These are phyloP conservation scores for Polychytrium aggregatum DNA, from an alignment of 192 early-diverging fungal species.

Conservation along the genomic window DNA sequence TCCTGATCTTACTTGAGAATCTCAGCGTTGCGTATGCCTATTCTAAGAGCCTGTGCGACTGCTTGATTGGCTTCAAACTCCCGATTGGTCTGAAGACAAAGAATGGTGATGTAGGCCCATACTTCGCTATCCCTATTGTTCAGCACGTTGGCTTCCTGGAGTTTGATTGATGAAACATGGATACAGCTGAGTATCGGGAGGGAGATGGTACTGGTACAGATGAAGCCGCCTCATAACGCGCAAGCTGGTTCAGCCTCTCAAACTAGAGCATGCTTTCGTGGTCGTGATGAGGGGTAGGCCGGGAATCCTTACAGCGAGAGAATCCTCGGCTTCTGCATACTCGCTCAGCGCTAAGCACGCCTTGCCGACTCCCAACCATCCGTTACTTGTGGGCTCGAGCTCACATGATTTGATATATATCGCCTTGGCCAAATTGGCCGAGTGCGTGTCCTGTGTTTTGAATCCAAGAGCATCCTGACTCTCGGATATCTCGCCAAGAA, in stretches of 20 bases:
- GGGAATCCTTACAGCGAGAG: slow-evolving; percentile 28
- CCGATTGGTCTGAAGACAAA: slow-evolving; percentile 30
- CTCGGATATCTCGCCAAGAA: too few species aligned
- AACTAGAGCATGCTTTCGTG: too few species aligned
- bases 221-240: too few species aligned
- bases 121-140: slow-evolving; percentile 45
- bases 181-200: too few species aligned
- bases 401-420: slow-evolving; percentile 42
- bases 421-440: slow-evolving; percentile 32
- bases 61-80: slow-evolving; percentile 39
- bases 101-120: slow-evolving; percentile 36
- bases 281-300: too few species aligned
- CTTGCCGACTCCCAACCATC: slow-evolving; percentile 42
- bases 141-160: slow-evolving; percentile 48
- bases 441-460: not conserved
- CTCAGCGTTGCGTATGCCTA: slow-evolving; percentile 31
- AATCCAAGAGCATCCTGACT: too few species aligned
- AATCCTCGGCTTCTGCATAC: slow-evolving; percentile 41
- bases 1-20: slow-evolving; percentile 22
- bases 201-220: too few species aligned
- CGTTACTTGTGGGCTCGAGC: slow-evolving; percentile 17
- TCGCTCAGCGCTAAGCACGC: slow-evolving; percentile 36
- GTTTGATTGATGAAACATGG: not conserved
- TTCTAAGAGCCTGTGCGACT: slow-evolving; percentile 35
- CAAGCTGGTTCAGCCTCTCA: too few species aligned